These are phyloP conservation scores for Acer negundo DNA, from an alignment of 345 rosid species.

Conservation along the genomic window DNA sequence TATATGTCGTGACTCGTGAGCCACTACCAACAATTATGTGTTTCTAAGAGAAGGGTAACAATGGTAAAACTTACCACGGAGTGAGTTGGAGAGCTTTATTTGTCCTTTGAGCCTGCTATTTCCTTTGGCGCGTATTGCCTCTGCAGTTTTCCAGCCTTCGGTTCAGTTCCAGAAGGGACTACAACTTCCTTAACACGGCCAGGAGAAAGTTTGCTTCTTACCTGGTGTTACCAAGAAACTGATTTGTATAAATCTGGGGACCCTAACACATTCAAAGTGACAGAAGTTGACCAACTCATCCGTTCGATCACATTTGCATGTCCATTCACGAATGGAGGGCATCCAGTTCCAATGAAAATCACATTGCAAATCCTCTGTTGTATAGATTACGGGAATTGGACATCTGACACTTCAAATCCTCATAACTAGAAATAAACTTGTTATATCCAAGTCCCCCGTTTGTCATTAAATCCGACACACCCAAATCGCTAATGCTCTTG, in stretches of 20 bases:
- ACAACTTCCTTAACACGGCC: neutral
- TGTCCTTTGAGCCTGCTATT: neutral
- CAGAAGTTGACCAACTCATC: constrained; percentile 3
- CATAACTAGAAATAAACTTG: constrained; percentile 33
- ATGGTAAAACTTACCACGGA: neutral
- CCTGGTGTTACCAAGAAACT: neutral
- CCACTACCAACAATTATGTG: neutral
- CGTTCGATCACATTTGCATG: neutral
- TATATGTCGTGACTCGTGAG: neutral
- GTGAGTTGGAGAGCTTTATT: neutral
- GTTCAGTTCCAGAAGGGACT: neutral
- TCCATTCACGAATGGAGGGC: neutral
- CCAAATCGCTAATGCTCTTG: constrained; percentile 27
- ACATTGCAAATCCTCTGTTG: constrained; percentile 50
- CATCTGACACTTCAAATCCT: constrained; percentile 43
- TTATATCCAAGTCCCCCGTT: constrained; percentile 39
- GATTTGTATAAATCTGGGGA: neutral
- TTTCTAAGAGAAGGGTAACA: neutral
- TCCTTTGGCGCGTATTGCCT: neutral
- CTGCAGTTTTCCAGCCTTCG: neutral
- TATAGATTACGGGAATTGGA: constrained; percentile 44
- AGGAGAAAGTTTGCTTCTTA: neutral
- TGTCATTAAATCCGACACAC: constrained; percentile 34
- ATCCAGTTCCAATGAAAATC: constrained; percentile 17
- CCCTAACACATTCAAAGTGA: neutral